Evolutionary conservation across 2,329 filamentous ascomycete genomes (phyloP), one percentile per base, ranked within the genome.

Genomic region (Stachybotrys chartarum): DNA sequence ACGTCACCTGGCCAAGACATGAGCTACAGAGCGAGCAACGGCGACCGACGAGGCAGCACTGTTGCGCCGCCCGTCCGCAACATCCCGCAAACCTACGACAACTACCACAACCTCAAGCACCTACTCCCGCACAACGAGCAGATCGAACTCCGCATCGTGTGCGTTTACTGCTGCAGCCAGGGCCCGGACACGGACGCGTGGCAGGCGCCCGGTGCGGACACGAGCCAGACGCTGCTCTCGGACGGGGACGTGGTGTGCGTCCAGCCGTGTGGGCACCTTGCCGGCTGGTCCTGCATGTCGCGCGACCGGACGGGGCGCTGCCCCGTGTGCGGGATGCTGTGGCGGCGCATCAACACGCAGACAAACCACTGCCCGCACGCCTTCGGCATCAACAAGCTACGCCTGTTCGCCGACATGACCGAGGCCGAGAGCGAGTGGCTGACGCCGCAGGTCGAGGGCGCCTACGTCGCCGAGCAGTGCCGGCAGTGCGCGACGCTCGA

Each of bases 181-280:
- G 45, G 45, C 16, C 45, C 45, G 10, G 45, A 47, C 8, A n/a
- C 17, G 45, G 16, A n/a, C 10, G 18, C 16, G 45, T 17, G 18
- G 16, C 18, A n/a, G 10, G 16, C 18, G 16, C 16, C 16, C n/a
- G 45, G 45, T n/a, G 16, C 45, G 8, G 45, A 47, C n/a, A 10
- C 35, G 5, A 24, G 17, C 45, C n/a, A 14, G 18, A 47, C 18
- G 16, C 16, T 47, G 7, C 8, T n/a, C 45, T 47, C 45, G 16
- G 45, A 47, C 17, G 45, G 45, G 16, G 45, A 47, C 18, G 18
- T 24, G 16, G 18, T 47, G n/a, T 47, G 45, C 45, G 50, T 57
- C 24, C 39, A 54, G 14, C 55, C 55, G 18, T 57, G 55, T 39
- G 55, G 55, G 14, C 55, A 57, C 44, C 30, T 57, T 6, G 50